Percentiles rank a stretch among this genome's conserved stretches.
phyloP scores from a whole-genome alignment of 225 moss, liverwort and hornwort species.

The Marchantia paleacea region DNA sequence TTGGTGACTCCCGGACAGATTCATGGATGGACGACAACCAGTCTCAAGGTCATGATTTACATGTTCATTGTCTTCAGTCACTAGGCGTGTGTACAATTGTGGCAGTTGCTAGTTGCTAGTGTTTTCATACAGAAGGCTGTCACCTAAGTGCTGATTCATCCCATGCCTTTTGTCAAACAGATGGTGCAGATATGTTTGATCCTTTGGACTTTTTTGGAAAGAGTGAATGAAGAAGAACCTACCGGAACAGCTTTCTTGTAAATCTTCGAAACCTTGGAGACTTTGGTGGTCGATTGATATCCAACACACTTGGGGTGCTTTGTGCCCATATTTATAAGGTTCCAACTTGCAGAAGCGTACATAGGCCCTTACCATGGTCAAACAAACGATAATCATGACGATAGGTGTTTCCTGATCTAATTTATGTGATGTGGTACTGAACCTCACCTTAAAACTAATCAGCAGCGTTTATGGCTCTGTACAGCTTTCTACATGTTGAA shows the following conservation, averaged over 20 bases:
- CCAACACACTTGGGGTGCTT: too few species aligned
- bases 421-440: not conserved
- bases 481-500: not conserved
- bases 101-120: not conserved
- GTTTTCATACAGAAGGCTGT: not conserved
- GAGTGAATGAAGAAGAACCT: not conserved
- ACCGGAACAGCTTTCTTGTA: not conserved
- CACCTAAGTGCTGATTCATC: not conserved
- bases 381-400: not conserved
- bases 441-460: not conserved
- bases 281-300: not conserved
- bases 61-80: not conserved
- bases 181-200: constrained; percentile 14
- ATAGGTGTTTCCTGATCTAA: not conserved
- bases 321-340: not conserved
- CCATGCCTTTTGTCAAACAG: not conserved
- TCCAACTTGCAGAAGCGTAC: not conserved
- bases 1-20: not conserved
- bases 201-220: constrained; percentile 8
- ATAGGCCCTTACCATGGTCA: not conserved
- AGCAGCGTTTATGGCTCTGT: not conserved
- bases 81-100: not conserved
- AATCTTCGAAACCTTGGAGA: not conserved
- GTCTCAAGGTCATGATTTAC: not conserved
- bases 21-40: not conserved